phyloP scores from a whole-genome alignment of 2,329 filamentous ascomycete species.

The Chrysoporthe puriensis region DNA sequence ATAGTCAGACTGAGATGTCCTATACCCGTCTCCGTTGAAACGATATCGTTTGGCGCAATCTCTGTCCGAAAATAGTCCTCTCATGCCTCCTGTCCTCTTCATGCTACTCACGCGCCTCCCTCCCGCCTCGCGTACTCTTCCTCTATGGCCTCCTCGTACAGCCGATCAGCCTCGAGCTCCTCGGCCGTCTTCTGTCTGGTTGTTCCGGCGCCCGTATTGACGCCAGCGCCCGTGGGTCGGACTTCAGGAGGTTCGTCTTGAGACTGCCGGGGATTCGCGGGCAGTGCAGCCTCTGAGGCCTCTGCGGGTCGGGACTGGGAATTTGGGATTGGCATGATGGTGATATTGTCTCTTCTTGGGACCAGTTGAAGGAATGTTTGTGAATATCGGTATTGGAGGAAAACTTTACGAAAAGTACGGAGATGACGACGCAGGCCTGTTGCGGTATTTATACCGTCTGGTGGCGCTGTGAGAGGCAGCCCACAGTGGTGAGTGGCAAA shows the following conservation, averaged over 20 bases:
- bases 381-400: background rate
- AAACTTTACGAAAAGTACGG: background rate
- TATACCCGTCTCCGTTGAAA: too few species aligned
- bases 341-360: background rate
- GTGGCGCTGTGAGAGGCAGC: background rate
- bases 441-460: background rate
- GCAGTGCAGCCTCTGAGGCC: background rate
- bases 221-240: conserved; percentile 46
- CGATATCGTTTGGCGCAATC: too few species aligned
- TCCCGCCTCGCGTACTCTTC: conserved; percentile 60
- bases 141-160: conserved; percentile 58
- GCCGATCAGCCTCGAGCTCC: conserved; percentile 52
- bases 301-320: background rate
- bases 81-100: too few species aligned
- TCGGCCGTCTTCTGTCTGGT: conserved; percentile 53
- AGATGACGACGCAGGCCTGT: too few species aligned
- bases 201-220: conserved; percentile 52
- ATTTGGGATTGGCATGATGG: conserved; percentile 9
- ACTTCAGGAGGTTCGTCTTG: background rate
- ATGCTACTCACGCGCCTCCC: conserved; percentile 46
- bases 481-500: background rate
- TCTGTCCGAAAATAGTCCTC: too few species aligned
- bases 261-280: background rate
- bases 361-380: background rate
- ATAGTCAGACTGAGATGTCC: too few species aligned